phyloP scores from a whole-genome alignment of 2,329 filamentous ascomycete species.

The Hawksworthiomyces lignivorus region DNA sequence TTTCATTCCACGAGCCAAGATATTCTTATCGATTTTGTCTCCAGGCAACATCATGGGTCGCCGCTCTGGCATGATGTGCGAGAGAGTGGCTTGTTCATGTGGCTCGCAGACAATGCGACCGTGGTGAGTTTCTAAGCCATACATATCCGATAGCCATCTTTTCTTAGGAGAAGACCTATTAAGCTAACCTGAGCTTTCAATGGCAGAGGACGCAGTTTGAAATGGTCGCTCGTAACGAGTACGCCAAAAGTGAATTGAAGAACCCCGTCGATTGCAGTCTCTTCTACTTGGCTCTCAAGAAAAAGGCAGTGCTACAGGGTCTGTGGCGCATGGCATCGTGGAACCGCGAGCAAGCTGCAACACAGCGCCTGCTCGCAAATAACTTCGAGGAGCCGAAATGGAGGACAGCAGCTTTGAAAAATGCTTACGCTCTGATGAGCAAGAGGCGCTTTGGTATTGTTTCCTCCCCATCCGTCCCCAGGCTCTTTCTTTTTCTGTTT shows the following conservation, averaged over 20 bases:
- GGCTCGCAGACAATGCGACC: slow-evolving; percentile 70
- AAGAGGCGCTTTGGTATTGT: slow-evolving; percentile 77
- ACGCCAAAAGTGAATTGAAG: slow-evolving; percentile 77
- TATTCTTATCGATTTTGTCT: slow-evolving; percentile 77
- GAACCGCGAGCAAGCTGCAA: slow-evolving; percentile 78
- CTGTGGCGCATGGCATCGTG: slow-evolving; percentile 92
- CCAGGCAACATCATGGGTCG: slow-evolving; percentile 67
- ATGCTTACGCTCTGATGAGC: slow-evolving; percentile 89
- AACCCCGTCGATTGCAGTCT: slow-evolving; percentile 87
- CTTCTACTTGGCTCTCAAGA: slow-evolving; percentile 82
- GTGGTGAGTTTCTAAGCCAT: too few relatives aligned
- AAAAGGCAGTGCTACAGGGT: slow-evolving; percentile 83
- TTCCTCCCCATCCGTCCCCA: not conserved
- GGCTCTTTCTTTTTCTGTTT: not conserved
- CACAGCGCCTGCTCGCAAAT: slow-evolving; percentile 73
- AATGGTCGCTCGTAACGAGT: slow-evolving; percentile 84
- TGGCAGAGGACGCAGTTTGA: slow-evolving; percentile 73
- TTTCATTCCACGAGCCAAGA: slow-evolving; percentile 83
- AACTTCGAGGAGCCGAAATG: slow-evolving; percentile 84
- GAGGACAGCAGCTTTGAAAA: slow-evolving; percentile 86
- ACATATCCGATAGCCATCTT: too few relatives aligned
- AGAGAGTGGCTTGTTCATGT: slow-evolving; percentile 89
- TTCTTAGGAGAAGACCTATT: too few relatives aligned
- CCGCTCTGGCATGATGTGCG: slow-evolving; percentile 80
- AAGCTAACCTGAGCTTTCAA: too few relatives aligned